Percentiles rank a stretch among this genome's conserved stretches.
Evolutionary conservation across 2,329 filamentous ascomycete genomes (phyloP).

Genomic region (Zymoseptoria passerinii): DNA sequence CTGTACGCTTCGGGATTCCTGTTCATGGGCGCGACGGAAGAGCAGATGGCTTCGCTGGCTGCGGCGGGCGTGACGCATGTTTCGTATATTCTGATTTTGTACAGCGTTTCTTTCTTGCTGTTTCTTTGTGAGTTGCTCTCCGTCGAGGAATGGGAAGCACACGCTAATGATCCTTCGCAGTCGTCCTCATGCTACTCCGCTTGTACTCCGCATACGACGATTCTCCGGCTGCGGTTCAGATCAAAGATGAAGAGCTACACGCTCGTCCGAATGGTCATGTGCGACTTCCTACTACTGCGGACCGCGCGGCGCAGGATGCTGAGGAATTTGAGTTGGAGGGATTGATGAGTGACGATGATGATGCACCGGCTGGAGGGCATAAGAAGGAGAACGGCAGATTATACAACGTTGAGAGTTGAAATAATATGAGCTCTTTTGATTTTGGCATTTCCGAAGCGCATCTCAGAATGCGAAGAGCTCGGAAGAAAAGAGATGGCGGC

Average conservation of each 20-base stretch:
- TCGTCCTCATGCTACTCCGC: conserved; percentile 75
- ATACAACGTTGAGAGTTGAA: not conserved
- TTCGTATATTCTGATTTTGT: conserved; percentile 84
- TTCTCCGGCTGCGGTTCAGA: conserved; percentile 36
- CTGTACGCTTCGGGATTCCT: conserved; percentile 88
- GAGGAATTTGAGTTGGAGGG: conserved; percentile 93
- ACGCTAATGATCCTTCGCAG: conserved; percentile 27
- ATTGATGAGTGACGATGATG: conserved; percentile 80
- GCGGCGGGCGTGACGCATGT: conserved; percentile 75
- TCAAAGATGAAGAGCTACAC: conserved; percentile 22
- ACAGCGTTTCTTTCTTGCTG: conserved; percentile 78
- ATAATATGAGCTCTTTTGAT: not conserved
- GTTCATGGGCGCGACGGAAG: conserved; percentile 95
- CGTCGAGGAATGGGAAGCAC: not conserved
- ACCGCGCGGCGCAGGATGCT: conserved; percentile 62
- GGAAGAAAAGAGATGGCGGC: too few species aligned
- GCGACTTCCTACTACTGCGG: conserved; percentile 30
- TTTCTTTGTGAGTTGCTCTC: conserved; percentile 63
- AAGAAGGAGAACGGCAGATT: conserved; percentile 8
- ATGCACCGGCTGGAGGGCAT: conserved; percentile 24
- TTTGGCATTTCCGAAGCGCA: not conserved
- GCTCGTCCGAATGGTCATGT: conserved; percentile 36
- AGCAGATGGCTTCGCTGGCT: conserved; percentile 78
- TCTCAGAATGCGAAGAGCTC: too few species aligned
- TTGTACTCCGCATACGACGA: conserved; percentile 61